Conservation (phyloP, 176 grass and related monocot species). For the Carex myosuroides region DNA sequence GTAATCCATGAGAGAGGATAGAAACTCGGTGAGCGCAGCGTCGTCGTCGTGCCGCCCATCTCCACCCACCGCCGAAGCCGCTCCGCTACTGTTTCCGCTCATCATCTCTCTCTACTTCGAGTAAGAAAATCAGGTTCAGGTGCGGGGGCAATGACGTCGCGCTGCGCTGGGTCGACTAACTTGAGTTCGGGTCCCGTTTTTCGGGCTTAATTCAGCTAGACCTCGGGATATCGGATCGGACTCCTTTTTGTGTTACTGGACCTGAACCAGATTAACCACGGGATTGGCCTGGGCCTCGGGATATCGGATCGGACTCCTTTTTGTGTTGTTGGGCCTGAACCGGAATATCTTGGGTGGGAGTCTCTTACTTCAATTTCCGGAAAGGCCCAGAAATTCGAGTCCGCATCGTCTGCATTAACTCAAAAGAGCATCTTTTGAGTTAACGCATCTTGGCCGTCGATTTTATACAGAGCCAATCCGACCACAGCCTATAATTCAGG, state of each 20-base stretch:
- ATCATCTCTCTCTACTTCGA: conserved; percentile 3
- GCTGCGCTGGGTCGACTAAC: background rate
- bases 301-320: background rate
- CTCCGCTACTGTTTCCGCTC: conserved; percentile 19
- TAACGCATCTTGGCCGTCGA: too few species aligned
- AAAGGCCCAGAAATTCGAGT: too few species aligned
- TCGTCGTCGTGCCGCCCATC: conserved; percentile 82
- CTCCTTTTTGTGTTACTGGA: background rate
- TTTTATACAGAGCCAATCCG: too few species aligned
- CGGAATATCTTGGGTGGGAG: too few species aligned
- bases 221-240: background rate
- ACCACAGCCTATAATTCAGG: too few species aligned
- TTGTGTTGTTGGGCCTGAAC: background rate
- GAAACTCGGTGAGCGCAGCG: conserved; percentile 71
- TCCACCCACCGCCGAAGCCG: conserved; percentile 10
- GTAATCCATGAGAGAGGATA: conserved; percentile 97
- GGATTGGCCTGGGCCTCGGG: background rate
- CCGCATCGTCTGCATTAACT: too few species aligned
- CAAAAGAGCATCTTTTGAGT: too few species aligned
- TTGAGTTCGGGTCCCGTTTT: background rate
- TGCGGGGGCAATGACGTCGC: background rate
- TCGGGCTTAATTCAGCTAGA: background rate
- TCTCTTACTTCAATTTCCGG: too few species aligned
- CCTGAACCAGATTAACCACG: too few species aligned
- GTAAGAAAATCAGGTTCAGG: background rate